These are phyloP conservation scores for Achaetomiella virescens DNA, from an alignment of 495 filamentous ascomycete genomes.

Conservation along the genomic window DNA sequence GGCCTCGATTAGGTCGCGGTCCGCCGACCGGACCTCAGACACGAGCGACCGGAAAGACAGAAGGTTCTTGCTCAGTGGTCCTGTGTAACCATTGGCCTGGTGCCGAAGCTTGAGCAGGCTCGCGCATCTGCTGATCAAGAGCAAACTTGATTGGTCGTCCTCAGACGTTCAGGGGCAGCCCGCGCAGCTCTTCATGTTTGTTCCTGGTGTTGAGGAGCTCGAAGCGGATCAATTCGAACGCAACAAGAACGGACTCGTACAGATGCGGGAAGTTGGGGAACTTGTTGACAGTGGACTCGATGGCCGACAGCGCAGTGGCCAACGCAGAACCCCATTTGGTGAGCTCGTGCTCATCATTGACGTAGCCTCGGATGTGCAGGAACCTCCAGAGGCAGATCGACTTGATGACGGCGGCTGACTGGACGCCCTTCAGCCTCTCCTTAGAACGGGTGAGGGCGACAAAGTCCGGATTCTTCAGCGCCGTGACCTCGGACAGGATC, in stretches of 20 bases:
- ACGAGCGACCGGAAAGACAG: conserved; percentile 81
- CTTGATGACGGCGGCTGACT: conserved; percentile 63
- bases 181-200: conserved; percentile 45
- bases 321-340: conserved; percentile 81
- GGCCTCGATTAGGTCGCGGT: conserved; percentile 80
- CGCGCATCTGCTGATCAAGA: conserved; percentile 79
- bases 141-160: conserved; percentile 58
- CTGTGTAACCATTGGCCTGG: conserved; percentile 83
- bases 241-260: conserved; percentile 52
- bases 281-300: conserved; percentile 57
- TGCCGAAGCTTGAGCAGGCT: conserved; percentile 77
- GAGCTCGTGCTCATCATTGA: conserved; percentile 72
- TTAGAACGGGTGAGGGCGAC: conserved; percentile 55
- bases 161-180: conserved; percentile 46
- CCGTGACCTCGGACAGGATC: conserved; percentile 49
- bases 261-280: conserved; percentile 44
- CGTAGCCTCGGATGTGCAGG: conserved; percentile 79
- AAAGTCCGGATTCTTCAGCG: conserved; percentile 60
- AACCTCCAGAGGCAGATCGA: conserved; percentile 80
- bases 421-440: conserved; percentile 38
- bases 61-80: conserved; percentile 83
- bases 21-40: conserved; percentile 64
- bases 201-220: conserved; percentile 65
- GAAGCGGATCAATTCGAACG: conserved; percentile 72
- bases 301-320: conserved; percentile 54